Evolutionary conservation across 2,329 filamentous ascomycete species (phyloP), one percentile per base, ranked within the genome.

Genomic region (Penicillium sp.): DNA sequence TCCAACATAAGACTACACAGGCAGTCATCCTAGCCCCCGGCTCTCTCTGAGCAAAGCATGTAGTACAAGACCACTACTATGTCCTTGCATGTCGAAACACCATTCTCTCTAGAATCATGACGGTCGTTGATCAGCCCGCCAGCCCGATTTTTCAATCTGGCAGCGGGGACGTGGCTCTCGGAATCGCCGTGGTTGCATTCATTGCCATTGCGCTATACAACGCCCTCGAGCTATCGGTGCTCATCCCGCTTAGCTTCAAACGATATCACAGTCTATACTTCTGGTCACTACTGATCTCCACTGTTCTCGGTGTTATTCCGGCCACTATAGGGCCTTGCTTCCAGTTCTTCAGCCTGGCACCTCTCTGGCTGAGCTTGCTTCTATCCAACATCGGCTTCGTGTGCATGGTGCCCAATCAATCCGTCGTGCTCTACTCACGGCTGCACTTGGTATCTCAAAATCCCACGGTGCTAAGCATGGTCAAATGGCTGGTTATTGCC

Each of bases 301-400:
- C 54, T 14, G 27, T 43, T 14, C 14, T 56, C 3, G 53, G 53
- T 24, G 64, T 67, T 2, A 59, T 64, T 4, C 67, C 64, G 10
- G 35, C 58, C 13, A 39, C 71, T 57, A 54, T 74, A 3, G 71
- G 72, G 29, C 68, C 74, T 19, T 62, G 72, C 10, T 56, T 76
- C 6, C 62, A 66, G 13, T 63, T 74, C 14, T 68, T 67, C 14
- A 54, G 49, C 13, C 58, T 62, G 37, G 59, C 55, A 42, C 65
- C 33, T 48, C 19, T 58, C 11, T 71, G 68, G 60, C 52, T 66
- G 27, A 60, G 67, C 11, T 65, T 71, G 5, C 69, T 74, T 16
- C 55, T 78, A 13, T 68, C 78, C 16, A 73, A 72, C 14, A 56
- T 85, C 54, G 82, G 81, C 21, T 81, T 83, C 78, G 79, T 79